A percentile compares a stretch with the other conserved stretches of the same genome.
These are phyloP conservation scores for Boletus fagicola DNA, from an alignment of 768 basidiomycete genomes.

Conservation along the genomic window DNA sequence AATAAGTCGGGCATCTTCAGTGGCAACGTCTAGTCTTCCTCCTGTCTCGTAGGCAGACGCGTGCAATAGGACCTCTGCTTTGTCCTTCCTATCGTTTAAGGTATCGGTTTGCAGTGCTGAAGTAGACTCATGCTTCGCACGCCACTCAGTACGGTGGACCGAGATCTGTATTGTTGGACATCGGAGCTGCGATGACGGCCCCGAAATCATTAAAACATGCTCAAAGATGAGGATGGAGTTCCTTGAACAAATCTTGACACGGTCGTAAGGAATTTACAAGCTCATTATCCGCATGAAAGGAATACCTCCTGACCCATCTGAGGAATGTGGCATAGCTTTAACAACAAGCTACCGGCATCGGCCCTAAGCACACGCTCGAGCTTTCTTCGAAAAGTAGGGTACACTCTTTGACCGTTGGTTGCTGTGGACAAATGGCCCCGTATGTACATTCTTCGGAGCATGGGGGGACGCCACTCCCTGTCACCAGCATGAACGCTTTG, in stretches of 20 bases:
- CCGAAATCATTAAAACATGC: neutral
- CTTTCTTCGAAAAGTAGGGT: neutral
- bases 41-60: neutral
- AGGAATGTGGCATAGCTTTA: neutral
- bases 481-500: constrained; percentile 13
- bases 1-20: constrained; percentile 30
- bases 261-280: neutral
- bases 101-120: neutral
- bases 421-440: neutral
- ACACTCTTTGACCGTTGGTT: neutral
- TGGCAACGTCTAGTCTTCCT: constrained; percentile 17
- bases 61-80: neutral
- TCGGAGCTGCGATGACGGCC: neutral
- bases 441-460: constrained; percentile 5
- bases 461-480: constrained; percentile 13
- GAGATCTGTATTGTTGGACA: neutral
- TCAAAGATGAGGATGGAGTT: neutral
- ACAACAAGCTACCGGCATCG: neutral
- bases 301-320: neutral
- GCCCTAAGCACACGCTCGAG: neutral
- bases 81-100: neutral
- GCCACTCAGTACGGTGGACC: neutral
- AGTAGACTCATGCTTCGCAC: neutral
- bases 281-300: neutral
- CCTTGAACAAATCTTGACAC: neutral